Evolutionary conservation across 345 rosid species (phyloP).

Genomic region (Turritis glabra): DNA sequence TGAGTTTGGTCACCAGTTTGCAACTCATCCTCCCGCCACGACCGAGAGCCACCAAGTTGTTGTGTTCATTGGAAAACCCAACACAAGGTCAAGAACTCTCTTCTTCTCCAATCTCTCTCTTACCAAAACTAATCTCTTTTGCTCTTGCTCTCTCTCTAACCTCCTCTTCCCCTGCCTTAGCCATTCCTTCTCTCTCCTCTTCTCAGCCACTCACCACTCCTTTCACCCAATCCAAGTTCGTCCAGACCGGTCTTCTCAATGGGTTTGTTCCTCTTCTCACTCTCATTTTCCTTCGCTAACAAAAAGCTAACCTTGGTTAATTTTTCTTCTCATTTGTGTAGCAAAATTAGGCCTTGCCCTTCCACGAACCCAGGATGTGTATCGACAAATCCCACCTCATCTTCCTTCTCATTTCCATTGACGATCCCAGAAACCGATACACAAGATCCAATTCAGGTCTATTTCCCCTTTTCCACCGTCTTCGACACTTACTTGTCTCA

Average conservation of each 20-base stretch:
- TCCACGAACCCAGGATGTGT: constrained; percentile 86
- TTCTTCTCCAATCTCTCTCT: constrained; percentile 28
- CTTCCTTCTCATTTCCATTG: constrained; percentile 79
- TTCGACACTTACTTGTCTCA: not conserved
- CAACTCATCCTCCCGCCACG: constrained; percentile 34
- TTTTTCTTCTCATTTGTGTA: constrained; percentile 16
- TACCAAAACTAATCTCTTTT: constrained; percentile 49
- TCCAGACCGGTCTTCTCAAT: constrained; percentile 64
- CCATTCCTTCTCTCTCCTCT: constrained; percentile 70
- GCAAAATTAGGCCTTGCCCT: constrained; percentile 92
- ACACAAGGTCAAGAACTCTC: not conserved
- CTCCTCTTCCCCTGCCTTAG: constrained; percentile 53
- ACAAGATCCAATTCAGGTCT: constrained; percentile 60
- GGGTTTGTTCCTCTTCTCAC: constrained; percentile 50
- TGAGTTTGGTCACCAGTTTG: constrained; percentile 35
- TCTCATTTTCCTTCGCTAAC: no score
- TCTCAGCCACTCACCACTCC: constrained; percentile 69
- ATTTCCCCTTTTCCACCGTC: not conserved
- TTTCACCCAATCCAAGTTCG: constrained; percentile 83
- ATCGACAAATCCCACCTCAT: constrained; percentile 83
- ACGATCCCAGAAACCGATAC: constrained; percentile 55
- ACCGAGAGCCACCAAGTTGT: constrained; percentile 28
- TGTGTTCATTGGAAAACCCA: constrained; percentile 21
- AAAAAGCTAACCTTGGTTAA: not conserved
- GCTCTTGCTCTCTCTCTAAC: constrained; percentile 57